These are phyloP conservation scores for Aspergillus avenaceus DNA, from an alignment of 495 filamentous ascomycete species.

Conservation along the genomic window DNA sequence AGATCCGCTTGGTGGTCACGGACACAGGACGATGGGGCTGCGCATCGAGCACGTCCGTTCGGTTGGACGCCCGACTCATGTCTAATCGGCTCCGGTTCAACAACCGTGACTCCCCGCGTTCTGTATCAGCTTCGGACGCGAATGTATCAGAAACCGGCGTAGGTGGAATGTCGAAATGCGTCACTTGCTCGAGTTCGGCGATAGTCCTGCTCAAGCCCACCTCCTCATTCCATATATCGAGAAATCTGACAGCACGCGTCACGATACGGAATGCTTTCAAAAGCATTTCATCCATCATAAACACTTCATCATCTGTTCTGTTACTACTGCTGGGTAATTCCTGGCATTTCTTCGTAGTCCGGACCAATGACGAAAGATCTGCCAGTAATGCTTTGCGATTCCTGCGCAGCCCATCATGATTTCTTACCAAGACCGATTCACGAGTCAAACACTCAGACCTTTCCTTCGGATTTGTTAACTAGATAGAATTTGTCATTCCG, in stretches of 20 bases:
- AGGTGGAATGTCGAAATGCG: slow-evolving; percentile 50
- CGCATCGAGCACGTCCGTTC: slow-evolving; percentile 30
- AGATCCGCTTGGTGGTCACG: slow-evolving; percentile 44
- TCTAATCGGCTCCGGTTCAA: slow-evolving; percentile 35
- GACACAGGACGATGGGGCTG: slow-evolving; percentile 30
- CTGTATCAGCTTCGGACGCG: slow-evolving; percentile 22
- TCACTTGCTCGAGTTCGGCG: slow-evolving; percentile 50
- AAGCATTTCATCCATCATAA: slow-evolving; percentile 85
- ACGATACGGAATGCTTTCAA: slow-evolving; percentile 91
- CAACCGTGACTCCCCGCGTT: slow-evolving; percentile 34
- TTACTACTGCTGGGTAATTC: slow-evolving; percentile 50
- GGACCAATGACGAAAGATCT: slow-evolving; percentile 85
- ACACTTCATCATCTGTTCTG: slow-evolving; percentile 54
- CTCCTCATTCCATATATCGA: slow-evolving; percentile 85
- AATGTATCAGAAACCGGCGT: slow-evolving; percentile 67
- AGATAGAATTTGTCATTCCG: not conserved
- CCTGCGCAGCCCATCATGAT: slow-evolving; percentile 70
- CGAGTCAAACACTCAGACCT: slow-evolving; percentile 81
- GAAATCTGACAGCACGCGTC: slow-evolving; percentile 82
- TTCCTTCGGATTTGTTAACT: slow-evolving; percentile 51
- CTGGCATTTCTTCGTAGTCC: slow-evolving; percentile 77
- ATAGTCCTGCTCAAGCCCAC: slow-evolving; percentile 60
- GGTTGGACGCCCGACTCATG: slow-evolving; percentile 34
- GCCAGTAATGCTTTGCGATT: slow-evolving; percentile 82
- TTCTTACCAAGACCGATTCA: slow-evolving; percentile 68